Base-by-base conservation (phyloP, 2,329 filamentous ascomycete genomes). In the Falciphora oryzae region DNA sequence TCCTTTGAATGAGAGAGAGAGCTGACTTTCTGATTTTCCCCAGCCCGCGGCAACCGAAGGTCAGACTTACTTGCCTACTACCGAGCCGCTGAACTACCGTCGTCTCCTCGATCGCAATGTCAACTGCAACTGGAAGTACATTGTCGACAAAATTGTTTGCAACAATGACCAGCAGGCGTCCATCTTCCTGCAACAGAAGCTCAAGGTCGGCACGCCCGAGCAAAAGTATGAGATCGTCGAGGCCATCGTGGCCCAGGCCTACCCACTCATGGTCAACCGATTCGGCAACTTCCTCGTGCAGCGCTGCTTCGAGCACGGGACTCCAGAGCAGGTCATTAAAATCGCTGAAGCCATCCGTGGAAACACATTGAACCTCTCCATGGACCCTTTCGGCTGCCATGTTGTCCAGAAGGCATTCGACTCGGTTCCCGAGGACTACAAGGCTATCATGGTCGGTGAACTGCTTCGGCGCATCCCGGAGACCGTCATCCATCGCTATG, bases 101-200 rank as follows among this genome's bases (percentile, higher is more conserved):
- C 93, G 93, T 65, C 85, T 99, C 56, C 86, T 98, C 60, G 95
- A 99, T 73, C 93, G 93, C 73, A 97, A 94, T 74, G 92, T 96
- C 77, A 96, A 91, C 73, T 98, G 94, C 79, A 96, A 99, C 80
- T 99, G 94, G 95, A 96, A 95, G 79, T 97, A 97, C 75, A 97
- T 99, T 71, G 95, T 99, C 64, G 94, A 99, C 80, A 98, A 98
- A 82, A 99, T 99, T 74, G 93, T 99, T 69, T 96, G 92, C 85
- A 97, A 93, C 80, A 98, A 99, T 76, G 95, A 99, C 74, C 95
- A 99, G 77, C 95, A 99, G 77, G 95, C 96, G 13, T 99, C 95
- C 2, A 98, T 99, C 72, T 99, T 99, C 78, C 82, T 99, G 59
- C 95, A 99, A 76, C 95, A 99, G 79, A 99, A 99, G 80, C 90